Base-by-base conservation (phyloP, 2,329 filamentous ascomycete species). In the Plectosphaerella plurivora region DNA sequence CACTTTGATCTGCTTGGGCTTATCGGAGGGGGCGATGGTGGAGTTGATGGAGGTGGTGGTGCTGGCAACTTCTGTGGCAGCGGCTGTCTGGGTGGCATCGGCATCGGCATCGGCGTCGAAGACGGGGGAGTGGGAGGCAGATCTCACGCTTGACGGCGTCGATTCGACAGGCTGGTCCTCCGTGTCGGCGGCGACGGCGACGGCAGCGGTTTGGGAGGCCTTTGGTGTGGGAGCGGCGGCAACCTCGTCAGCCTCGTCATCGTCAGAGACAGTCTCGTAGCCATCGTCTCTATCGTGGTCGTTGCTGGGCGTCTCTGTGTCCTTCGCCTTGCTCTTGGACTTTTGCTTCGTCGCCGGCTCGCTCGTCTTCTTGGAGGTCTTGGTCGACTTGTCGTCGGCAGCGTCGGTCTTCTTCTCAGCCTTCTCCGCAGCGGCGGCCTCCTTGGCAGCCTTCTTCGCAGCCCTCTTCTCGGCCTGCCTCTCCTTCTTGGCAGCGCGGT, bases 21-120 rank as follows among this genome's bases (percentile, higher is more conserved):
- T 83, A 55, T 82, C 78, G 35, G 79, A 77, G 5, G 79, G 74
- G 7, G 84, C 75, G 12, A 82, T 74, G 46, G 83, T 78, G 20
- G 87, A 89, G 51, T 87, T 88, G 51, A 84, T 79, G 16, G 88
- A 91, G 28, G 88, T 90, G 46, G 79, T 81, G 55, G 75, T 73
- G 67, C 81, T 83, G 47, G 78, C 70, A n/a, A 74, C 64, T 55
- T 81, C 78, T 54, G 63, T 68, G 6, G 67, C 65, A 22, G 66
- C 63, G 50, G 72, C 70, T 28, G 68, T 60, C 55, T 56, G 66
- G 55, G 71, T 67, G 57, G 77, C 69, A 33, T 33, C 28, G 16
- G 65, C 61, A 41, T 72, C 68, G 51, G 74, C 73, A 22, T 22
- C 22, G 50, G 70, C 72, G 64, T 90, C 86, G 60, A 85, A 86